Evolutionary conservation across 306 rosid species (phyloP).

Genomic region (Carpinus fangiana): DNA sequence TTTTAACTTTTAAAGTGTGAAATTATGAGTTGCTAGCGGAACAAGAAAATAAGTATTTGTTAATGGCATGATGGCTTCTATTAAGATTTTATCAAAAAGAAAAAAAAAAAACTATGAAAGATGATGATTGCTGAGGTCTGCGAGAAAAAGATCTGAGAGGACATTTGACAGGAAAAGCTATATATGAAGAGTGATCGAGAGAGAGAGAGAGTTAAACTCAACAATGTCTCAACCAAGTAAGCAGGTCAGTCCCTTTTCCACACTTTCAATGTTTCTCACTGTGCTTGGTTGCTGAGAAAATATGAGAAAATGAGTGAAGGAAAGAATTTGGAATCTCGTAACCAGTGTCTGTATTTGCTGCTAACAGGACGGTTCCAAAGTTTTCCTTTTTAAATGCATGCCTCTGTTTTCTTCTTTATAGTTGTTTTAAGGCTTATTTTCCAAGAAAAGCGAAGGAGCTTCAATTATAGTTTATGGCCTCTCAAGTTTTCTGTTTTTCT

Average conservation of each 20-base stretch:
- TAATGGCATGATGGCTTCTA: too few species aligned
- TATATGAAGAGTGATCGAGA: too few species aligned
- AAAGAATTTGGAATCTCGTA: neutral
- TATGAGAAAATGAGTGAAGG: neutral
- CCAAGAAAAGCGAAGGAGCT: neutral
- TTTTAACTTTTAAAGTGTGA: too few species aligned
- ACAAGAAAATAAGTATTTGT: too few species aligned
- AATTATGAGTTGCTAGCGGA: too few species aligned
- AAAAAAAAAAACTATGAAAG: too few species aligned
- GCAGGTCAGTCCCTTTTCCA: conserved; percentile 36
- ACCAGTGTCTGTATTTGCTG: neutral
- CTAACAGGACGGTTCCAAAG: neutral
- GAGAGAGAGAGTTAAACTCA: conserved; percentile 1
- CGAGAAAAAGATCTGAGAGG: too few species aligned
- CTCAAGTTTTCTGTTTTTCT: neutral
- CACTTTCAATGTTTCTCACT: neutral
- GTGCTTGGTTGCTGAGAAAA: conserved; percentile 27
- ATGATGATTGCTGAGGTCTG: too few species aligned
- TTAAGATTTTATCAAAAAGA: too few species aligned
- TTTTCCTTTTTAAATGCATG: conserved; percentile 25
- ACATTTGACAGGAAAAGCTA: too few species aligned
- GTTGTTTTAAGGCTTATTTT: neutral
- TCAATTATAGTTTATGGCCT: neutral
- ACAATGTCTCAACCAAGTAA: conserved; percentile 48
- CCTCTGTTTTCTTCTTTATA: neutral